Evolutionary conservation across 2,329 filamentous ascomycete species (phyloP), one percentile per base, ranked within the genome.

Genomic region (Clarireedia paspali): DNA sequence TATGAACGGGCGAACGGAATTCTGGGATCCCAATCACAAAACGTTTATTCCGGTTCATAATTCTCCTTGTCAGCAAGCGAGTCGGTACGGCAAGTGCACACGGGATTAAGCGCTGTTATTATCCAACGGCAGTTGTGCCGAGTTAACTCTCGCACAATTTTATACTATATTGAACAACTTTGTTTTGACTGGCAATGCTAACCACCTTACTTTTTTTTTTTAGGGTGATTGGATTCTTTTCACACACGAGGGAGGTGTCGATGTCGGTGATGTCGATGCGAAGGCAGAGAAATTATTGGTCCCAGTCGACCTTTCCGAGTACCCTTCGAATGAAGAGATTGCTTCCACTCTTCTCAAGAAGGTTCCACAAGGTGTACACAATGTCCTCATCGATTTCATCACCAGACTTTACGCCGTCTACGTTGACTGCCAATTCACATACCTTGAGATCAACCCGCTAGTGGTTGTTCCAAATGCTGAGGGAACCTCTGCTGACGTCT

Each of bases 151-250:
- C 58, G 51, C 60, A 56, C 40, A 46, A 42, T 54, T 46, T 57
- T 42, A 53, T 58, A 55, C 20, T 26, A 26, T 14, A 24, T 24
- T 15, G n/a, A 15, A n/a, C 46, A 7, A 20, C 26, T 10, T 10
- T 17, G 20, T 50, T 20, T 30, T 6, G 34, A 38, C 40, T 20
- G n/a, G n/a, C n/a, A 61, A 56, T 65, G 62, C 64, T 67, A 57
- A 68, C 59, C 45, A 17, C 49, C 17, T 60, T 46, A 51, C 48
- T 20, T 20, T 20, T 20, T 20, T 20, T 20, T 26, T 36, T 14
- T 72, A 97, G 94, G 94, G 94, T 71, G 94, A 99, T 77, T 97
- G 91, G 91, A 96, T 99, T 72, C 89, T 99, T 71, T 99, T 99
- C 82, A 96, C 92, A 70, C 91, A 99, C 78, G 94, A 99, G 78